Base-by-base conservation (phyloP, 1,284 basidiomycete genomes). In the Moesziomyces parantarcticus region DNA sequence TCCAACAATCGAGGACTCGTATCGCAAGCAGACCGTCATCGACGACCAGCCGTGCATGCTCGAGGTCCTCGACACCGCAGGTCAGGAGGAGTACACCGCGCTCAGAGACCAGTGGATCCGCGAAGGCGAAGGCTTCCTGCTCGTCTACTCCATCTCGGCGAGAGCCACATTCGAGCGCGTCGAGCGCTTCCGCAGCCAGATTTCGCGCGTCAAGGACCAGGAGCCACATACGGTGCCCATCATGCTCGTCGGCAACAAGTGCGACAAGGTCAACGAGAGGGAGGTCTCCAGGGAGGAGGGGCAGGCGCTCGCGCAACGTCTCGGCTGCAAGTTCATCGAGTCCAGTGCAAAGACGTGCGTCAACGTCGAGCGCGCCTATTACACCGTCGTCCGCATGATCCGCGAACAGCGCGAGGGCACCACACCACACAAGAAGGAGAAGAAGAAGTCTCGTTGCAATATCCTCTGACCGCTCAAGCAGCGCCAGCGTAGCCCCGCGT, bases 41-140 rank as follows among this genome's bases (percentile, higher is more conserved):
- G 85, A 86, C 60, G 84, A 84, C 25, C 80, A 85, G 66, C 82
- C 80, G 16, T 81, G 83, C 56, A 82, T 84, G 90, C 88, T 94
- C 58, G 92, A 95, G 80, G 90, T 95, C 40, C 84, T 94, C 57
- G 93, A 95, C 82, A 95, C 93, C 14, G 93, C 93, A 20, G 93
- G 93, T 92, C 80, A 93, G 92, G 84, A 85, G 69, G 84, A 85
- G 61, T 85, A 85, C 65, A 85, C 84, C 7, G 84, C 84, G 22
- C 57, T 85, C 22, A 69, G 84, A 47, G 84, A 84, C 53, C 84
- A 85, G 48, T 85, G 84, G 84, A 85, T 85, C 52, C 81, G 84
- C 26, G 84, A 85, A 69, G 84, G 84, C 11, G 84, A 85, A 54
- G 84, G 84, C 6, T 85, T 85, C 72, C 63, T 85, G 10, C 77